Evolutionary conservation across 345 rosid genomes (phyloP), one percentile per base, ranked within the genome.

Genomic region (Viola odorata): DNA sequence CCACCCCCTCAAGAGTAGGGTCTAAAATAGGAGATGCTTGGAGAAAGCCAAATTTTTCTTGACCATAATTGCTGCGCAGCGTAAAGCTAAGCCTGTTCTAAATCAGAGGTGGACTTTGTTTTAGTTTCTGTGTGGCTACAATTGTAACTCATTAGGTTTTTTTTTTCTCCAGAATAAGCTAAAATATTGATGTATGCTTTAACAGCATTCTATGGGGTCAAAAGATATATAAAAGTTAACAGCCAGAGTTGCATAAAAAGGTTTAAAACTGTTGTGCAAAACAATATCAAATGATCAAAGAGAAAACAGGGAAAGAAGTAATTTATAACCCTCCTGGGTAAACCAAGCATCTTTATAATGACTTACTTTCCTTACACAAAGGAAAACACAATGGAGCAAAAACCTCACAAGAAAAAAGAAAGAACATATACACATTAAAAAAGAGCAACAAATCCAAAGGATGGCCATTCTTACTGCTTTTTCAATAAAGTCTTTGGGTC

Each of bases 401-500:
- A 23, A 23, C 2, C 32, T 23, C 32, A 23, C 32, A 23, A 2
- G 32, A 2, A 23, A 23, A 23, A 23, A 23, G 32, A 23, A 23
- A 23, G 37, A 45, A 7, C 11, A 61, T 60, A 45, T 11, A 10
- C 45, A 12, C 6, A 42, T 4, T 32, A 40, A 45, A 0, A n/a
- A 16, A 8, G 51, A 1, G 51, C 42, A 67, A 61, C 42, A 57
- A 55, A 58, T 60, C 58, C 10, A 50, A 55, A 69, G 73, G 73
- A 36, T 60, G 51, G 58, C 62, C 49, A 75, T 69, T 82, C 91
- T 83, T 90, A 90, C 89, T 71, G 87, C 82, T 84, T 81, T 70
- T 75, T 85, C 88, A 66, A 80, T 83, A 68, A 74, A 94, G 76
- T 90, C 96, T 60, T 82, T 90, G 53, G 99, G 97, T 36, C 92